Conservation (phyloP, 2,329 filamentous ascomycete species). For the Plenodomus tracheiphilus region DNA sequence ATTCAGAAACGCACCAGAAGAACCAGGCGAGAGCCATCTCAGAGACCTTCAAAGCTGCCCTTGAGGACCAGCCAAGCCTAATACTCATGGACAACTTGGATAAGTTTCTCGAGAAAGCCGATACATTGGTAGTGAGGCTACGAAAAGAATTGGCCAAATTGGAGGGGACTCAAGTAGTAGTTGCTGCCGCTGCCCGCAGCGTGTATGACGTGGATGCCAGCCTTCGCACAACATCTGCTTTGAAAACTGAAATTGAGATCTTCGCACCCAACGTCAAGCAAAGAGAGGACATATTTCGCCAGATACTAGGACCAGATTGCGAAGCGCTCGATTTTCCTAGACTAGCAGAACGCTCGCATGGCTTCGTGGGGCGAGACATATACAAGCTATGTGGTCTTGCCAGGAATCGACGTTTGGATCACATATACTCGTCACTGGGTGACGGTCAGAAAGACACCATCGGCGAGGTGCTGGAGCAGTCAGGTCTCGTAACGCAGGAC, state of each 20-base stretch:
- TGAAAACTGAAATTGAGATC: slow-evolving; percentile 70
- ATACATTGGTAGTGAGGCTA: slow-evolving; percentile 28
- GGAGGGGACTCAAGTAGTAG: slow-evolving; percentile 62
- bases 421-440: slow-evolving; percentile 18
- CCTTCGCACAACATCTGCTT: slow-evolving; percentile 66
- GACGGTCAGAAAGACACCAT: slow-evolving; percentile 29
- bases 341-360: slow-evolving; percentile 78
- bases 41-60: slow-evolving; percentile 71
- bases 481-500: slow-evolving; percentile 36
- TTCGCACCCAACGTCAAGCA: slow-evolving; percentile 74
- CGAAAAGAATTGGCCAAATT: slow-evolving; percentile 55
- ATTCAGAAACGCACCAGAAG: slow-evolving; percentile 50
- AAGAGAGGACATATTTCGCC: slow-evolving; percentile 72
- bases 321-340: slow-evolving; percentile 52
- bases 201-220: slow-evolving; percentile 71
- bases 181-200: slow-evolving; percentile 76
- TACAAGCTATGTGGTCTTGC: slow-evolving; percentile 64
- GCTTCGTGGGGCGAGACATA: slow-evolving; percentile 81
- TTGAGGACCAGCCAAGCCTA: slow-evolving; percentile 71
- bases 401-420: slow-evolving; percentile 42
- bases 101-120: slow-evolving; percentile 53
- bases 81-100: slow-evolving; percentile 80
- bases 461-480: slow-evolving; percentile 16
- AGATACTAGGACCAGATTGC: slow-evolving; percentile 51
- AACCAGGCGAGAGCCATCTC: slow-evolving; percentile 61